Evolutionary conservation across 2,329 filamentous ascomycete genomes (phyloP), one percentile per base, ranked within the genome.

Genomic region (Immersiporthe knoxdaviesiana): DNA sequence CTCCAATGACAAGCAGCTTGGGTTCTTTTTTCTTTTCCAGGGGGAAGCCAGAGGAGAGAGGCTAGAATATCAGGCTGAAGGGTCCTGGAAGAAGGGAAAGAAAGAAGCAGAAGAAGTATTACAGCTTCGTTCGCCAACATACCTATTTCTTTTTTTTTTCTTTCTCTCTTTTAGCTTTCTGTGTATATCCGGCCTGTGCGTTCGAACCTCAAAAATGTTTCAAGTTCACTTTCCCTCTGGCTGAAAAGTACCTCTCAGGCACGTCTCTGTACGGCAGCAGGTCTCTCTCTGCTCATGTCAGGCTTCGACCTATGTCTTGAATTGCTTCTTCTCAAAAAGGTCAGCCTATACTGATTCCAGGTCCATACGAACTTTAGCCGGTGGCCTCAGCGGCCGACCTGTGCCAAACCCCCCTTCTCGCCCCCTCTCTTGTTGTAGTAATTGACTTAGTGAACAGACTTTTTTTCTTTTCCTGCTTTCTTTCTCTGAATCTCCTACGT

Each of bases 271-370:
- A n/a, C 44, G 44, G 44, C 44, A 47, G 27, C 50, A 11, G n/a
- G 24, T 24, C 50, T 27, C 50, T 27, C 24, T 54, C 50, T 47
- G 44, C 21, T 47, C 50, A 52, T 24, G 50, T 27, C 7, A 32
- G 10, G 27, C 52, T 56, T 56, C 52, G 52, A 30, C 52, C 52
- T 27, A 56, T 56, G 52, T 30, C 52, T 56, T 8, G 52, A 56
- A 30, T 56, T 56, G 52, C 52, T 56, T 56, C 52, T 56, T 30
- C 52, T 56, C 2, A 18, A 30, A 5, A 47, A 47, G 44, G 44
- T n/a, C 52, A 30, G 14, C 24, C 52, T 56, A 56, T 56, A 11
- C 52, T 27, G 14, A 32, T 27, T 56, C 27, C 27, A 56, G 52
- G 12, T 56, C 30, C 52, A 32, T 27, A 30, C 12, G n/a, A 27